Evolutionary conservation across 2,329 filamentous ascomycete species (phyloP).

Genomic region (Cercospora brassicicola): DNA sequence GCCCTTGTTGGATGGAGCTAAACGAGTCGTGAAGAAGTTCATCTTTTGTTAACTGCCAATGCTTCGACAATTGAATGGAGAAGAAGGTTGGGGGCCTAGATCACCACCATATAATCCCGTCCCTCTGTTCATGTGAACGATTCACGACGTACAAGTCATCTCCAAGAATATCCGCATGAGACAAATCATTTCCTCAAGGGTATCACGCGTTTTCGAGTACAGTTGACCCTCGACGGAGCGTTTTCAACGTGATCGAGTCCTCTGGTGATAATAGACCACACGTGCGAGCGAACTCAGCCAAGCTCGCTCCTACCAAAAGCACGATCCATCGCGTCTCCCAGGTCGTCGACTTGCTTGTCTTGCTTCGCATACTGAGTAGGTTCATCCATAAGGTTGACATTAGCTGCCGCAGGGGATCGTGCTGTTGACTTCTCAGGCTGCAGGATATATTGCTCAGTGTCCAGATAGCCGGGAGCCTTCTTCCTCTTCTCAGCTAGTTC

Average conservation of each 20-base stretch:
- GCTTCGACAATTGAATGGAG: neutral
- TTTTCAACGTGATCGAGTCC: neutral
- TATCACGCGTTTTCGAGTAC: neutral
- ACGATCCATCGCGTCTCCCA: slow-evolving; percentile 40
- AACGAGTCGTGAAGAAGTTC: slow-evolving; percentile 5
- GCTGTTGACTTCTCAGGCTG: slow-evolving; percentile 59
- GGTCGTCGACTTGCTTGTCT: slow-evolving; percentile 34
- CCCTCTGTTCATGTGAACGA: neutral
- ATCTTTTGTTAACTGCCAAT: neutral
- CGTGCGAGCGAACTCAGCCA: slow-evolving; percentile 20
- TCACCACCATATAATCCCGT: neutral
- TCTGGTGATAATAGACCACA: neutral
- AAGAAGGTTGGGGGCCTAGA: neutral
- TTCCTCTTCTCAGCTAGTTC: slow-evolving; percentile 78
- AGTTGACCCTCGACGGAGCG: neutral
- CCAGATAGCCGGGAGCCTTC: slow-evolving; percentile 77
- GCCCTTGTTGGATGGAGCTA: neutral
- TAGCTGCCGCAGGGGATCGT: slow-evolving; percentile 18
- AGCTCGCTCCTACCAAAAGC: slow-evolving; percentile 40
- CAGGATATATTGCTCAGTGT: slow-evolving; percentile 68
- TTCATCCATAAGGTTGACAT: slow-evolving; percentile 33
- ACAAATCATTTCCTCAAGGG: neutral
- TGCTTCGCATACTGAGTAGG: slow-evolving; percentile 16
- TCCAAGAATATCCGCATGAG: neutral
- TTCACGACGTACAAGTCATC: neutral